phyloP scores from a whole-genome alignment of 1,284 basidiomycete genomes.

The Wallemia hederae region DNA sequence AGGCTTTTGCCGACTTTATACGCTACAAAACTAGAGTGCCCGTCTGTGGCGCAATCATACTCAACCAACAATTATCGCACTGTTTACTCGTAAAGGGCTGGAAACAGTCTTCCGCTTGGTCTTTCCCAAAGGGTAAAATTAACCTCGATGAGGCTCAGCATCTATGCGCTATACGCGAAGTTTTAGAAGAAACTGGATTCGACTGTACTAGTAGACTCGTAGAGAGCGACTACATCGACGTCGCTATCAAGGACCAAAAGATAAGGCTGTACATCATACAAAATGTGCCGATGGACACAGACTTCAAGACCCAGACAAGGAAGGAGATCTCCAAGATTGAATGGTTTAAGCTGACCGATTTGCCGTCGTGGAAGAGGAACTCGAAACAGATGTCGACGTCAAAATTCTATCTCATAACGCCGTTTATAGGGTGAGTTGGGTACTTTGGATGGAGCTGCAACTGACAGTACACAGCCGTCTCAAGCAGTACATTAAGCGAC shows the following conservation, averaged over 20 bases:
- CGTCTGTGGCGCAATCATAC: constrained; percentile 91
- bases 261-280: constrained; percentile 78
- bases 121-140: constrained; percentile 96
- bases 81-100: constrained; percentile 87
- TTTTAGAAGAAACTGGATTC: constrained; percentile 78
- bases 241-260: constrained; percentile 53
- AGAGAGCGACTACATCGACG: constrained; percentile 43
- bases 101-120: constrained; percentile 89
- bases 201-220: constrained; percentile 43
- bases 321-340: constrained; percentile 98
- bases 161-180: constrained; percentile 68
- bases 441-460: background rate
- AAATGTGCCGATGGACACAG: constrained; percentile 62
- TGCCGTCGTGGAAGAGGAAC: constrained; percentile 78
- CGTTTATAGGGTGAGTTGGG: constrained; percentile 57
- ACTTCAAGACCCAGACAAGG: constrained; percentile 73
- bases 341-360: constrained; percentile 70
- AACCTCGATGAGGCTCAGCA: constrained; percentile 65
- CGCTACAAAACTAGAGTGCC: constrained; percentile 91
- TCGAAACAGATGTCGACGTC: constrained; percentile 25
- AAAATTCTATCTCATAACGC: constrained; percentile 85
- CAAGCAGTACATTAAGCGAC: constrained; percentile 8
- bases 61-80: constrained; percentile 34
- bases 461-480: constrained; percentile 7
- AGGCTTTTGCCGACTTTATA: constrained; percentile 57